A percentile compares a stretch with the other conserved stretches of the same genome.
Conservation (phyloP, 176 grass and related monocot species). For the barley (Hordeum vulgare) region DNA sequence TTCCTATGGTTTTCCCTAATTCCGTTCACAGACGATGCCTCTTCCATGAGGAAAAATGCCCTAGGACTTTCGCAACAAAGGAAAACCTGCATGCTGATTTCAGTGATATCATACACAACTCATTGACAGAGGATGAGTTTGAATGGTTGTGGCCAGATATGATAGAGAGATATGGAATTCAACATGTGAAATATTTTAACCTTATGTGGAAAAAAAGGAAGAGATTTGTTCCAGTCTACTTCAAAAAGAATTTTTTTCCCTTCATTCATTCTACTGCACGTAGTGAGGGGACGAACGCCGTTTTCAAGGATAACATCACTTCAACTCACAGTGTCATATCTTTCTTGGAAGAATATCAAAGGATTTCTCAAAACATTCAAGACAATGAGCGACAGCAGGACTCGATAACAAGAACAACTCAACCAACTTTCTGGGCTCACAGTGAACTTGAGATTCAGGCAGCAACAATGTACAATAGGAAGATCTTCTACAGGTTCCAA, state of each 20-base stretch:
- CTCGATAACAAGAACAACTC: not conserved
- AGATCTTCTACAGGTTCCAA: not conserved
- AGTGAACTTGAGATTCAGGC: not conserved
- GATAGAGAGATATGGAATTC: not conserved
- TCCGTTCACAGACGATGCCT: too few relatives aligned
- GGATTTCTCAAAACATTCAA: not conserved
- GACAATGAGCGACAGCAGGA: not conserved
- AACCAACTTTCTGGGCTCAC: not conserved
- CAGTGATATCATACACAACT: not conserved
- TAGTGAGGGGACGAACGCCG: too few relatives aligned
- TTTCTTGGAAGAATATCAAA: not conserved
- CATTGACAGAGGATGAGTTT: not conserved
- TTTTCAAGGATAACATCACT: not conserved
- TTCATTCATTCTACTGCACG: not conserved
- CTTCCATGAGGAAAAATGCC: too few relatives aligned
- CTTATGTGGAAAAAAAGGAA: not conserved
- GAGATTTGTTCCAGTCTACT: not conserved
- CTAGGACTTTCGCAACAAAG: too few relatives aligned
- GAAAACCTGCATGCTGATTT: not conserved
- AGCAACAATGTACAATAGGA: not conserved
- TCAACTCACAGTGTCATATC: not conserved
- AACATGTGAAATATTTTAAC: not conserved
- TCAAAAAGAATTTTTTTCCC: not conserved
- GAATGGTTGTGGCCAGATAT: not conserved
- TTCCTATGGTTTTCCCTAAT: fast-evolving